Base-by-base conservation (phyloP, 768 basidiomycete species). In the Pleurotus eryngii region DNA sequence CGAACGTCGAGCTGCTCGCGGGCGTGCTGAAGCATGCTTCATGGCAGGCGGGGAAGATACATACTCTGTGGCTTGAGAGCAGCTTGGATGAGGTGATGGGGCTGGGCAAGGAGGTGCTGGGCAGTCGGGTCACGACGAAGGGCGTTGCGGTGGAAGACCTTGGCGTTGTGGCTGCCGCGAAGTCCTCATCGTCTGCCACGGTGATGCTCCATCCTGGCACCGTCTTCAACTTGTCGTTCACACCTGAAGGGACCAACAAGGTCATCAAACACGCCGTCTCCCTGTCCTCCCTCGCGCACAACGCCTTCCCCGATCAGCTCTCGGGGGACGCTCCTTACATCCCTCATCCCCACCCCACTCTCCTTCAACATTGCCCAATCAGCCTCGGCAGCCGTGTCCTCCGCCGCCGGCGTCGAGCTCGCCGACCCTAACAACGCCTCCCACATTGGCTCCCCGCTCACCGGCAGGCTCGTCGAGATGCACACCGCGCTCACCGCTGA, bases 61-160 rank as follows among this genome's bases (percentile, higher is more conserved):
- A 75, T 57, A 74, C 73, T 3, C 47, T 73, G 3, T 76, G 74
- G 75, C 50, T 76, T 37, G 75, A 76, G 58, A 60, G 70, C 42
- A 73, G 73, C 37, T 39, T 67, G 15, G 53, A 53, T 3, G 56
- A 59, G 1, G 58, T 72, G 3, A 46, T 70, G 26, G 35, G 48
- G 7, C 46, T 64, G 1, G 71, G 69, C 14, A 59, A 59, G n/a
- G 55, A 48, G 35, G 48, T 17, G 15, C 30, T 56, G 18, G 4
- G 24, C 37, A 30, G 27, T 49, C 56, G 47, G 18, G 40, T 38
- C 12, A 35, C 22, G 18, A 11, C 27, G n/a, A 53, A 53, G 18
- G 51, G 51, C 22, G 20, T 38, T 43, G 53, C 26, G n/a, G 18
- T 46, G 24, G 30, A 20, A 14, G 39, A 43, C 38, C 40, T 55